Evolutionary conservation across 2,329 filamentous ascomycete genomes (phyloP).

Genomic region (Huntiella bhutanensis): DNA sequence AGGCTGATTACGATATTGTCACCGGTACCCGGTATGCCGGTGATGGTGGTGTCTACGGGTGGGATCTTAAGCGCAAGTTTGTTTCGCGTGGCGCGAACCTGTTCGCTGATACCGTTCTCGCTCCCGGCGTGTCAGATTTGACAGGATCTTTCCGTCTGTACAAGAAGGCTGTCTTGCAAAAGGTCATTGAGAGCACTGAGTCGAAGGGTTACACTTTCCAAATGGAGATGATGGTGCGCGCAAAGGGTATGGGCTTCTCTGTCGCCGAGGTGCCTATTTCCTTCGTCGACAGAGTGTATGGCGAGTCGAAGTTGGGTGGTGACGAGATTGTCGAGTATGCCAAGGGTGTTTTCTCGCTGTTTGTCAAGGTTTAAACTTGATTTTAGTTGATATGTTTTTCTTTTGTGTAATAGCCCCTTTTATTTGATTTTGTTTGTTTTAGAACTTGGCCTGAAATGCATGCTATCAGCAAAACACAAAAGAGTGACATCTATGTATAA

Average conservation of each 20-base stretch:
- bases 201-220: conserved; percentile 98
- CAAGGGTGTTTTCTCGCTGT: conserved; percentile 62
- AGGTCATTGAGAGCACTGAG: conserved; percentile 77
- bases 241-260: conserved; percentile 85
- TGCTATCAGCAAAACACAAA: no score
- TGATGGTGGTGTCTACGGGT: conserved; percentile 78
- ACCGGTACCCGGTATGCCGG: conserved; percentile 89
- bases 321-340: conserved; percentile 95
- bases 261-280: conserved; percentile 92
- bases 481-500: not conserved
- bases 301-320: conserved; percentile 83
- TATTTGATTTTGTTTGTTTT: not conserved
- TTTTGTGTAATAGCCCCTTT: not conserved
- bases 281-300: conserved; percentile 90
- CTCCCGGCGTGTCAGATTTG: conserved; percentile 85
- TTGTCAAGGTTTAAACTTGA: conserved; percentile 49
- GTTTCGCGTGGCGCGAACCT: conserved; percentile 79
- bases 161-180: conserved; percentile 74
- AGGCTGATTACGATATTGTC: conserved; percentile 78
- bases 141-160: conserved; percentile 91
- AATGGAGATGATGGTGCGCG: conserved; percentile 98
- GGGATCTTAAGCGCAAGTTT: conserved; percentile 83
- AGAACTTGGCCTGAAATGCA: not conserved
- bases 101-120: conserved; percentile 83
- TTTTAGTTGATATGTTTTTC: not conserved